Evolutionary conservation across 2,329 filamentous ascomycete genomes (phyloP), one percentile per base, ranked within the genome.

Genomic region (Alternaria dauci): DNA sequence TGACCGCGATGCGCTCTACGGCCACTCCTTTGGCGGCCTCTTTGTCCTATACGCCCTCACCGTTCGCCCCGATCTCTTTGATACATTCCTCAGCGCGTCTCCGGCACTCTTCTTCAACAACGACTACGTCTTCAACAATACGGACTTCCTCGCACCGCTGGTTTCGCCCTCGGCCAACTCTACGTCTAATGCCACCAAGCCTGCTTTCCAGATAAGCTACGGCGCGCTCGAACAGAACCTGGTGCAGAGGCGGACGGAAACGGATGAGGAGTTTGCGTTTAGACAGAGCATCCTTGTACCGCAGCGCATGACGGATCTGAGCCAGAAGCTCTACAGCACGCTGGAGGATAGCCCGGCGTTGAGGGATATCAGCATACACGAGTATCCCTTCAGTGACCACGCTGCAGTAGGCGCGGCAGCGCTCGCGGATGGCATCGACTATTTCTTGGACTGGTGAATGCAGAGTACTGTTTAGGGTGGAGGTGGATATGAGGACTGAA

Each of bases 1-100:
- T 16, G 68, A 72, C 2, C 76, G 77, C 25, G 81, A 81, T 50
- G 83, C 81, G 0, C 71, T 85, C 1, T 84, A 80, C 41, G 83
- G 83, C 0, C 83, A 85, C 58, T 85, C 83, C 0, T 84, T 82
- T 26, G 83, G 82, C 2, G 84, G 82, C 0, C 71, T 85, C 0
- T 85, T 85, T 47, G 72, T 78, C 0, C 73, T 85, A 3, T 81
- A 84, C 59, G 72, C 79, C 0, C 73, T 85, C 8, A 80, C 81
- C 54, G 80, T 75, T 0, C 70, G 75, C 4, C 79, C 81, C 0
- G 63, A 70, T 1, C 71, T 79, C 3, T 85, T 85, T 55, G 75
- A 84, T 55, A 78, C 75, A 8, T 83, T 80, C 59, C 75, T 84
- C 14, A 78, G 79, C 1, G 80, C 79, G 5, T 85, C 82, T 28